Evolutionary conservation across 495 filamentous ascomycete species (phyloP), one percentile per base, ranked within the genome.

Genomic region (Amniculicola lignicola): DNA sequence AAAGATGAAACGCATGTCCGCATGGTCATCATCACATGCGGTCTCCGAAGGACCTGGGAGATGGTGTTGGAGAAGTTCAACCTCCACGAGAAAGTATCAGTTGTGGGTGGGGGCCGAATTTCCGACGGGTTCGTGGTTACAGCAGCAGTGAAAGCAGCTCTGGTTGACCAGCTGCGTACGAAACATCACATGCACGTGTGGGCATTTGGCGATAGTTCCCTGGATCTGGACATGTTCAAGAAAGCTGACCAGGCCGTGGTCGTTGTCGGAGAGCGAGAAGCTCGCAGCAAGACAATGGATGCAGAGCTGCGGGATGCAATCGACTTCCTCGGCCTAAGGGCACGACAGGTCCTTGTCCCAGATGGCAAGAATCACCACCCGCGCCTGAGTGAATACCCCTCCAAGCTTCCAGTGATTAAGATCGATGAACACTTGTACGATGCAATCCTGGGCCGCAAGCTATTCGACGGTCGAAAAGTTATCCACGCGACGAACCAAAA

Each of bases 141-240:
- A 11, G 66, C 74, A 16, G 63, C 54, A 7, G 66, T 82, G 24
- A 88, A 86, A 67, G 72, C 63, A 3, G 66, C 53, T 7, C 16
- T 86, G 38, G 77, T 82, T 1, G 49, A 31, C 15, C 70, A 59
- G 46, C 62, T 86, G 22, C 63, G 66, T 49, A 25, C 64, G 4
- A 6, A 7, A 9, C 56, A 76, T 49, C 10, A 69, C 0, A 35
- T 73, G 22, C 68, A 75, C 39, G 76, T 83, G 19, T 80, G 75
- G 67, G 83, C 81, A 0, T 82, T 87, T 61, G 82, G 85, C 48
- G 82, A 86, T 58, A 82, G 82, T 62, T 73, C 74, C 0, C 51
- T 84, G 25, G 84, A 87, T 63, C 23, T 87, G 21, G 65, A 68
- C 14, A 87, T 87, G 84, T 45, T 86, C 19, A 47, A 23, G 3